Evolutionary conservation across 306 rosid genomes (phyloP).

Genomic region (Abrus precatorius): DNA sequence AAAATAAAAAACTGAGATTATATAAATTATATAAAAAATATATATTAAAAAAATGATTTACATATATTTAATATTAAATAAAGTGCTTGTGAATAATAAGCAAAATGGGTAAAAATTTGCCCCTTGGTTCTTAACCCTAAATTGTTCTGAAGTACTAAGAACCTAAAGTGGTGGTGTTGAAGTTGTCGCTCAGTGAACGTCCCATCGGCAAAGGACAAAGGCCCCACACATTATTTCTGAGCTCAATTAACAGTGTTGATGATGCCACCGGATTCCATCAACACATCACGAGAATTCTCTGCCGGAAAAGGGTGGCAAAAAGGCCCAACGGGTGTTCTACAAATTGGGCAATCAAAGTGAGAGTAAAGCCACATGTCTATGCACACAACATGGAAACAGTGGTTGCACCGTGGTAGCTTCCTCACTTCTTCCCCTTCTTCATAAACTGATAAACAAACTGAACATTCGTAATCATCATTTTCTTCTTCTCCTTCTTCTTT

Average conservation of each 20-base stretch:
- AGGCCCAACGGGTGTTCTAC: constrained; percentile 67
- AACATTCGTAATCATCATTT: constrained; percentile 61
- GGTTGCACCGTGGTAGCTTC: constrained; percentile 79
- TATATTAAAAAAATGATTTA: not conserved
- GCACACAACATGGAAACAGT: constrained; percentile 78
- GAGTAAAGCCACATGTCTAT: constrained; percentile 96
- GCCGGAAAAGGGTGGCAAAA: constrained; percentile 38
- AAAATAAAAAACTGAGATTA: no score
- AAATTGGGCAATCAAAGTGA: constrained; percentile 91
- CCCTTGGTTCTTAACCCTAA: not conserved
- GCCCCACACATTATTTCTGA: not conserved
- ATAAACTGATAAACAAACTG: constrained; percentile 77
- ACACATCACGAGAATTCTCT: constrained; percentile 52
- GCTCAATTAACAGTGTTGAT: not conserved
- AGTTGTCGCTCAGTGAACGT: constrained; percentile 26
- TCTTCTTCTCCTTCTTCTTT: not conserved
- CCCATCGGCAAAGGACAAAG: not conserved
- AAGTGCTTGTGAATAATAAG: not conserved
- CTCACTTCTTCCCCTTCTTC: constrained; percentile 93
- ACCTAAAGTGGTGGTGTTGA: constrained; percentile 20
- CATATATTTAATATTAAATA: not conserved
- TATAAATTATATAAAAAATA: not conserved
- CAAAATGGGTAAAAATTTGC: not conserved
- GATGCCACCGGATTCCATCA: constrained; percentile 26
- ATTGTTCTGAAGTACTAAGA: constrained; percentile 14